Conservation (phyloP, 345 rosid species). For the Acer campestre region DNA sequence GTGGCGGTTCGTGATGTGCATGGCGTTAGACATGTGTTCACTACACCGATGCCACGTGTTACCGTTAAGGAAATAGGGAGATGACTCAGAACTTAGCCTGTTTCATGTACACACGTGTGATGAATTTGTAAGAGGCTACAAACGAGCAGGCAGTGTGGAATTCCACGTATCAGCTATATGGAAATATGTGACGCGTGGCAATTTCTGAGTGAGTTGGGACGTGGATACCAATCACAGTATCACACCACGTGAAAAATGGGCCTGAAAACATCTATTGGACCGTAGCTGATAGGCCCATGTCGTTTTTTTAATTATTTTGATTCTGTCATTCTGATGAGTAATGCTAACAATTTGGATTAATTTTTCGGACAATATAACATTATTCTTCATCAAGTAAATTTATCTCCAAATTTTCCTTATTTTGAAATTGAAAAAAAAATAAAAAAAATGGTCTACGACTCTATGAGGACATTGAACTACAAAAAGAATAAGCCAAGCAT, state of each 20-base stretch:
- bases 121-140: not conserved
- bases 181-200: not conserved
- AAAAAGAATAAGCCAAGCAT: not conserved
- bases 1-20: constrained; percentile 17
- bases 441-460: too few relatives aligned
- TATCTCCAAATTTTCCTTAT: too few relatives aligned
- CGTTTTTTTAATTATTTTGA: too few relatives aligned
- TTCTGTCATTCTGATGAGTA: too few relatives aligned
- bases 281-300: not conserved
- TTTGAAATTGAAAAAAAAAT: too few relatives aligned
- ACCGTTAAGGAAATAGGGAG: not conserved
- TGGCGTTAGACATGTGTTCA: constrained; percentile 39
- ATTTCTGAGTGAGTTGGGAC: not conserved
- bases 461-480: too few relatives aligned
- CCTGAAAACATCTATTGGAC: not conserved
- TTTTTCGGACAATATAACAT: too few relatives aligned
- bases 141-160: not conserved
- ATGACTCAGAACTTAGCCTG: constrained; percentile 17
- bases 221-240: not conserved
- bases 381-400: too few relatives aligned
- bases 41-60: constrained; percentile 33
- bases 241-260: too few relatives aligned
- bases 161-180: not conserved
- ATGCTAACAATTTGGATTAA: too few relatives aligned
- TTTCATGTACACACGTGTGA: not conserved